Base-by-base conservation (phyloP, 148 eudicot species). In the Rhododendron ferrugineum region DNA sequence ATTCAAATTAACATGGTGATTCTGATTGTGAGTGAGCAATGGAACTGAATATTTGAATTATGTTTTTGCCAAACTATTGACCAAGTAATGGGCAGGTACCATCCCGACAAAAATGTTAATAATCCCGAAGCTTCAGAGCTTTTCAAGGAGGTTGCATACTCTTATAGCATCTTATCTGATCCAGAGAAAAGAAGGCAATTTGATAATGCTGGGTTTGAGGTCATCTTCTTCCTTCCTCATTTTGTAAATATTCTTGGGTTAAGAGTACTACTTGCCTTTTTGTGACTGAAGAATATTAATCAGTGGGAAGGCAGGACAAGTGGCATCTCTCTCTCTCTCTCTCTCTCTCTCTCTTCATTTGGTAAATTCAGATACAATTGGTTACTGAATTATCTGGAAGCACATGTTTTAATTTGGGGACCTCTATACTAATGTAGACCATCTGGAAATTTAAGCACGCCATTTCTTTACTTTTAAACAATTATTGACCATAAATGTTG, bases 161-260 rank as follows among this genome's bases (percentile, higher is more conserved):
- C 99, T 22, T 97, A 97, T 88, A 90, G 89, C 88, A 92, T 97
- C 82, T 90, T 97, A 85, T 94, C 98, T 64, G 98, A 95, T 89
- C 96, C 99, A 83, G 99, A 97, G 82, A 97, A 95, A 92, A 95
- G 98, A 90, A 92, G 98, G 86, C 99, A 97, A 79, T 97, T 92
- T 89, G 99, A 97, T 88, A 92, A 81, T 84, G 92, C 98, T 54
- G 99, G 99, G 74, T 97, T 95, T 91, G 98, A 97, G 99, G 99
- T 97, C 44, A 22, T 74, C 30, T 83, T 80, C 60, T 80, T 47
- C 66, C 79, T 52, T 66, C 54, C 50, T 18, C 42, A 20, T 81
- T 83, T 66, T 30, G 68, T 76, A n/a, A 15, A 52, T 82, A 56
- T 54, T 81, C 68, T 78, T 46, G 6, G 49, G 34, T 58, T 23